Evolutionary conservation across 805 yeast genomes (phyloP).

Genomic region (Candida adriatica): DNA sequence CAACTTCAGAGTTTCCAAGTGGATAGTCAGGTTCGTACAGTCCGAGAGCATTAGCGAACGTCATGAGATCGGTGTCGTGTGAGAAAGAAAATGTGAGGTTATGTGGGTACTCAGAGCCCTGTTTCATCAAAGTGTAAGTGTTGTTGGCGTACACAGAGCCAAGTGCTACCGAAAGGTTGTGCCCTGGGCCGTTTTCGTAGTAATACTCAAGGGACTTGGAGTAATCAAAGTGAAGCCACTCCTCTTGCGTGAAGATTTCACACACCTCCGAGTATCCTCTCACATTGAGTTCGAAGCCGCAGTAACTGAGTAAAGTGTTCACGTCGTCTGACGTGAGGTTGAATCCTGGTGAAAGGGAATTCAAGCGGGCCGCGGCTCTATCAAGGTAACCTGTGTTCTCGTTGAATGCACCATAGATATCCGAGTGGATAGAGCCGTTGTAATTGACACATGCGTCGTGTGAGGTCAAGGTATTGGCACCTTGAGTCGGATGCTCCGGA

Average conservation of each 20-base stretch:
- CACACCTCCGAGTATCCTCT: constrained; percentile 64
- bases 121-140: constrained; percentile 41
- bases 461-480: constrained; percentile 46
- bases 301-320: constrained; percentile 45
- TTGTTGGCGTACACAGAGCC: constrained; percentile 56
- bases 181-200: constrained; percentile 60
- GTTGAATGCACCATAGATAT: constrained; percentile 16
- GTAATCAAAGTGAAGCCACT: constrained; percentile 58
- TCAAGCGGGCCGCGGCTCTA: constrained; percentile 52
- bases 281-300: constrained; percentile 72
- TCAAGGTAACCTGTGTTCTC: constrained; percentile 32
- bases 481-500: constrained; percentile 35
- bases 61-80: constrained; percentile 64
- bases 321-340: constrained; percentile 49
- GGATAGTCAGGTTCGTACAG: constrained; percentile 31
- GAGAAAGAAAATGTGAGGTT: constrained; percentile 63
- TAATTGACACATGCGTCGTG: constrained; percentile 36
- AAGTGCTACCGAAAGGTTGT: constrained; percentile 46
- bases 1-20: constrained; percentile 37
- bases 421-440: constrained; percentile 20
- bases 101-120: constrained; percentile 42
- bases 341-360: constrained; percentile 45
- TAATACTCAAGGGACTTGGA: constrained; percentile 50
- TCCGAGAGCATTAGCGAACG: constrained; percentile 61
- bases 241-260: constrained; percentile 59